Base-by-base conservation (phyloP, 495 filamentous ascomycete genomes). In the Penicillium odoratum region DNA sequence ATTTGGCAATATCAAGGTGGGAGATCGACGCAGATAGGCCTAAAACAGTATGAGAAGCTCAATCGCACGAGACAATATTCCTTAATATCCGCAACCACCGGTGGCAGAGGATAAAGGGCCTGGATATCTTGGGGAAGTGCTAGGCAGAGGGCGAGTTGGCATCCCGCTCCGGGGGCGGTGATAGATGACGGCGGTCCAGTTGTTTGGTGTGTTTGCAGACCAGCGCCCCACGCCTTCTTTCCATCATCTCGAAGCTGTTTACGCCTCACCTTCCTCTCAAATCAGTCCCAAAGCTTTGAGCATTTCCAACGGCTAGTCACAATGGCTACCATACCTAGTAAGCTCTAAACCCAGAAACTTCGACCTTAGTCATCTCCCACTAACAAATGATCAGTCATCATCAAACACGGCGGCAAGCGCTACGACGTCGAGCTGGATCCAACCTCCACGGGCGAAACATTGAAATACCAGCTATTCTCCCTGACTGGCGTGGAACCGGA, bases 401-500 rank as follows among this genome's bases (percentile, higher is more conserved):
- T 98, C 53, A 98, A 95, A 74, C 94, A 98, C 72, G 85, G 89
- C 64, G 93, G 93, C 70, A 97, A 96, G 73, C 90, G 90, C 67
- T 86, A 98, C 76, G 87, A 97, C 65, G 84, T 98, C 68, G 92
- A 97, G 57, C 83, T 98, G 60, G 93, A 98, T 70, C 83, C 88
- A 45, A 80, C 85, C 15, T 87, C 90, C 16, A 89, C 84, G 57
- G 94, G 93, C 74, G 94, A 98, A 71, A 88, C 88, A 42, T 90
- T 98, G 77, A 98, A 98, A 66, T 92, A 85, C 68, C 94, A 98
- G 69, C 84, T 98, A 21, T 98, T 87, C 74, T 97, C 92, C 51
- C 77, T 98, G 10, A 98, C 94, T 25, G 91, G 91, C 51, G 95
- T 98, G 66, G 94, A 98, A 66, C 94, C 94, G 55, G 92, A 94